Evolutionary conservation across 148 eudicot species (phyloP), one percentile per base, ranked within the genome.

Genomic region (Polygonum aviculare): DNA sequence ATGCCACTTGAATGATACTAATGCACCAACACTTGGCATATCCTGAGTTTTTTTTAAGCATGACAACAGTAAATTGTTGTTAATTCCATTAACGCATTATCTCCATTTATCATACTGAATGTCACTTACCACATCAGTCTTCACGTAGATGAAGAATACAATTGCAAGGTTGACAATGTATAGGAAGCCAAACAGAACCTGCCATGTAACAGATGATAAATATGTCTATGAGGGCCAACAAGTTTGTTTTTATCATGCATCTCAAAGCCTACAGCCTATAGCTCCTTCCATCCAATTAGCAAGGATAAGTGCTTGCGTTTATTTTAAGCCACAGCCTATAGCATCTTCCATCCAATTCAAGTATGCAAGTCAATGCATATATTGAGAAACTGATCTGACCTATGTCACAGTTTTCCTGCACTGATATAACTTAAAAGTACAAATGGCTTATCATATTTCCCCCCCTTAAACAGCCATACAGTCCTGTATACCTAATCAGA

Each of bases 131-230:
- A 89, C 88, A 65, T 92, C 88, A 38, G 97, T 89, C 89, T 92
- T 92, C 84, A 90, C 75, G 77, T 94, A 94, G 79, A 94, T 88
- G 80, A 89, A 84, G 14, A 92, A 79, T 60, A 94, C 83, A 69
- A 92, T 85, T 67, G 88, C 97, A 39, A 92, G 96, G 83, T 94
- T 92, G 81, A 90, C 80, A 77, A 94, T 81, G 87, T 94, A 94
- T 70, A 94, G 85, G 47, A 84, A 7, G 35, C 91, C 98, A 82
- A 94, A 94, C 47, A 94, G 77, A 81, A 94, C 79, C 98, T 94
- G 93, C 85, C 74, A 84, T 65, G 44, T 2, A 0, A 67, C 38
- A 0, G n/a, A 38, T 4, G 14, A 36, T 31, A 65, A 10, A 67
- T 2, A 14, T 26, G 31, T 1, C 31, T 26, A 26, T 67, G n/a